phyloP scores from a whole-genome alignment of 2,329 filamentous ascomycete genomes.

The Aspergillus versicolor region DNA sequence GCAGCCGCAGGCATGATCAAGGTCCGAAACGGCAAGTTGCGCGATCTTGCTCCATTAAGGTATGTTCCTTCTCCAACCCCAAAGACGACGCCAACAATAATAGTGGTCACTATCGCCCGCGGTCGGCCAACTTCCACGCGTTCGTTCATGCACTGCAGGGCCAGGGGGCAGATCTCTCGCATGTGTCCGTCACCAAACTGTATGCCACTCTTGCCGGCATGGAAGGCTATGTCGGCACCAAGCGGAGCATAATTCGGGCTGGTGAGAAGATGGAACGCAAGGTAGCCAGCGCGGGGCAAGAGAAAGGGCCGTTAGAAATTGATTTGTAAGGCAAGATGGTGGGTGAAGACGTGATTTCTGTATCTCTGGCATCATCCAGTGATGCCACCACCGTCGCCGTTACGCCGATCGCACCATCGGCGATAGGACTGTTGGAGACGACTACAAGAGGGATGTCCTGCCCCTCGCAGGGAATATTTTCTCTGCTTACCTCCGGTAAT shows the following conservation, averaged over 20 bases:
- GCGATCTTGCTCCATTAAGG: constrained; percentile 64
- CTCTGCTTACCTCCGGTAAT: neutral
- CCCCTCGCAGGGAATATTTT: neutral
- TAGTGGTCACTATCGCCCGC: constrained; percentile 82
- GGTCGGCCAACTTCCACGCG: constrained; percentile 76
- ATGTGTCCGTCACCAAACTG: constrained; percentile 74
- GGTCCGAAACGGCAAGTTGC: constrained; percentile 76
- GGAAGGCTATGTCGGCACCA: constrained; percentile 73
- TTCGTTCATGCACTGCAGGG: constrained; percentile 74
- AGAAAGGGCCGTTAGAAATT: neutral
- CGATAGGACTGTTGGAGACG: neutral
- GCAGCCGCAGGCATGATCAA: constrained; percentile 81
- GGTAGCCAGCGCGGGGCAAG: neutral
- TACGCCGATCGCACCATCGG: constrained; percentile 1
- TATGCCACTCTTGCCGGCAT: constrained; percentile 81
- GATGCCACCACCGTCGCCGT: neutral
- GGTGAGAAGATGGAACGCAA: constrained; percentile 23
- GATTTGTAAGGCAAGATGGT: neutral
- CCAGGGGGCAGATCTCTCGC: constrained; percentile 74
- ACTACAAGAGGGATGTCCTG: neutral
- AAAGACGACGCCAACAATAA: constrained; percentile 37
- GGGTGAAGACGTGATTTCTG: constrained; percentile 11
- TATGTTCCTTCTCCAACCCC: constrained; percentile 4
- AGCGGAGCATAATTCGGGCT: constrained; percentile 31
- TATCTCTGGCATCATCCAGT: constrained; percentile 4